Evolutionary conservation across 2,329 filamentous ascomycete genomes (phyloP).

Genomic region (Trichoderma oligosporum): DNA sequence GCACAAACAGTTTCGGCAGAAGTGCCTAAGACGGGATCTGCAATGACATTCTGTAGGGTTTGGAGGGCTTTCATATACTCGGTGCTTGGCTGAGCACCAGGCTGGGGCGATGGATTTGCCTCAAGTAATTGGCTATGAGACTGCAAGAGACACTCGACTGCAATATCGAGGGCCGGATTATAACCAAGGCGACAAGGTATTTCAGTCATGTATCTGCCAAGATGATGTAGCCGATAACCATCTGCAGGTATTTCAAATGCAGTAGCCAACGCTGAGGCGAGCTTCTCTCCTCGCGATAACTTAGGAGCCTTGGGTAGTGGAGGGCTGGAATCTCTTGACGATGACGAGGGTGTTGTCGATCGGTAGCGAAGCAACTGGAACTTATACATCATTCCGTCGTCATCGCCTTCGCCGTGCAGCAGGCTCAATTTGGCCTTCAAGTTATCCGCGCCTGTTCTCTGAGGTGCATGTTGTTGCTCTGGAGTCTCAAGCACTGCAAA

Average conservation of each 20-base stretch:
- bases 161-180: not conserved
- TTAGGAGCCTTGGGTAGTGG: not conserved
- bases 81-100: not conserved
- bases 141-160: not conserved
- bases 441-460: not conserved
- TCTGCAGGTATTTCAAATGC: not conserved
- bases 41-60: not conserved
- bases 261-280: not conserved
- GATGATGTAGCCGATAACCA: not conserved
- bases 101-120: not conserved
- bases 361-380: not conserved
- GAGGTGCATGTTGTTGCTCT: not conserved
- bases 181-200: not conserved
- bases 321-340: not conserved
- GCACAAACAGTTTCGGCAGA: not conserved
- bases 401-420: not conserved
- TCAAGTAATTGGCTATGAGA: not conserved
- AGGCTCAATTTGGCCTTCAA: not conserved
- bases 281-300: not conserved
- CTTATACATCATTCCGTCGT: not conserved
- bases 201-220: not conserved
- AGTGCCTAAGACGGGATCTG: not conserved
- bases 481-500: not conserved
- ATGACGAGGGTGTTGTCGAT: not conserved
- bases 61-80: not conserved